These are phyloP conservation scores for Alternaria rosae DNA, from an alignment of 2,329 filamentous ascomycete genomes.

Conservation along the genomic window DNA sequence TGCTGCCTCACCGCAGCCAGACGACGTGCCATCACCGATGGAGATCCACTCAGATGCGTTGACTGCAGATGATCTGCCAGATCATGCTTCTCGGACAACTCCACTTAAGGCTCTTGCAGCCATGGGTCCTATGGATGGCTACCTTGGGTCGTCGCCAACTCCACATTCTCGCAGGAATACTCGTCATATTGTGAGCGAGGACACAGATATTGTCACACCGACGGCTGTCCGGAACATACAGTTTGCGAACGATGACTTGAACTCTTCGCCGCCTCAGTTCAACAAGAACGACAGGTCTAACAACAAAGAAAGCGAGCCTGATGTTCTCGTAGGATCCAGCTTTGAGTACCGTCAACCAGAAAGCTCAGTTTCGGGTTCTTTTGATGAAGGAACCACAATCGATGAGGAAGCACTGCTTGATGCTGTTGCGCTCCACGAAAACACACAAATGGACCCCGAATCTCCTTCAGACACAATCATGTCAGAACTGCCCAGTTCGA, in stretches of 20 bases:
- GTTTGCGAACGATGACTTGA: conserved; percentile 36
- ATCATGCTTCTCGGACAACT: conserved; percentile 31
- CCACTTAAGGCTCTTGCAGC: conserved; percentile 35
- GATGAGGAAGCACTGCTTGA: conserved; percentile 36
- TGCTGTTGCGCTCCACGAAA: conserved; percentile 13
- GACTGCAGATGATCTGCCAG: conserved; percentile 34
- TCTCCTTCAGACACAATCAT: conserved; percentile 18
- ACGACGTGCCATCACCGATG: conserved; percentile 31
- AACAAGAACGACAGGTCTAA: conserved; percentile 16
- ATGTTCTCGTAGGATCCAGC: conserved; percentile 25
- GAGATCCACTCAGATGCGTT: conserved; percentile 41
- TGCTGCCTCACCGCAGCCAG: conserved; percentile 26
- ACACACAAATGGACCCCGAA: conserved; percentile 8
- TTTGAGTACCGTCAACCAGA: conserved; percentile 31
- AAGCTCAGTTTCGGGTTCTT: conserved; percentile 26
- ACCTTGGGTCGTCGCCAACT: conserved; percentile 48
- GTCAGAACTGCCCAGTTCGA: conserved; percentile 40
- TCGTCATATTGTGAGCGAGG: conserved; percentile 36
- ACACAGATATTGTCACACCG: conserved; percentile 38
- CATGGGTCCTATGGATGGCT: conserved; percentile 46
- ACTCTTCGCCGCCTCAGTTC: conserved; percentile 48
- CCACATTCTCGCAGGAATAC: conserved; percentile 40
- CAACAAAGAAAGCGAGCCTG: not conserved
- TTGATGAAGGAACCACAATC: conserved; percentile 45
- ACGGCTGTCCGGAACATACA: conserved; percentile 35